Evolutionary conservation across 2,329 filamentous ascomycete genomes (phyloP), one percentile per base, ranked within the genome.

Genomic region (Hymenoscyphus albidus): DNA sequence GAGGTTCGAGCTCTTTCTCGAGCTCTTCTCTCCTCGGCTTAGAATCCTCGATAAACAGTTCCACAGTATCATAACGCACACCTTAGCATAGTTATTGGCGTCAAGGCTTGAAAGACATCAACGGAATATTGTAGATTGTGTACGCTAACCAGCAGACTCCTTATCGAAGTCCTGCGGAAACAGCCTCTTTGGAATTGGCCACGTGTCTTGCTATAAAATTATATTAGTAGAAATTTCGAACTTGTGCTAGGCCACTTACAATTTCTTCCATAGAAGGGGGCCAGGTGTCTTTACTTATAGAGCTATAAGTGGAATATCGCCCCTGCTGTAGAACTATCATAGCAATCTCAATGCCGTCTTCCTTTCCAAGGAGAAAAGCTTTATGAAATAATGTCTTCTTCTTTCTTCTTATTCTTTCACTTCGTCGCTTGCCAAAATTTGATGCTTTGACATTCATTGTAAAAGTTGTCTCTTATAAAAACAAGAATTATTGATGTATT

Each of bases 381-480:
- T 56, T 56, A 31, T 56, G 27, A 31, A 56, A 56, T 56, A 56
- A 56, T 22, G 51, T 56, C 51, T 56, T 56, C 31, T 56, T 56
- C 51, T 16, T 56, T 56, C 51, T 56, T 56, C 31, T 56, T 56
- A 56, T 56, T 16, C 31, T 56, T 56, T 56, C 12, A 56, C 51
- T 56, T 56, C 12, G 5, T 56, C 14, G 18, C 27, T 32, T 56
- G 5, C 14, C 13, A 16, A 44, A 10, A 44, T 39, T 58, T 39
- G 12, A 9, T 32, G 12, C 16, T 5, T 58, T 42, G 12, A 39
- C 27, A 22, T 5, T n/a, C 6, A 44, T 44, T 44, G 2, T 44
- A 44, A 44, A 9, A 44, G 40, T 44, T n/a, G 6, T 44, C 5
- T 44, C 40, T 44, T 44, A 44, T 44, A 44, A n/a, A 44, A 14